Conservation (phyloP, 2,329 filamentous ascomycete genomes). For the Capronia americana region DNA sequence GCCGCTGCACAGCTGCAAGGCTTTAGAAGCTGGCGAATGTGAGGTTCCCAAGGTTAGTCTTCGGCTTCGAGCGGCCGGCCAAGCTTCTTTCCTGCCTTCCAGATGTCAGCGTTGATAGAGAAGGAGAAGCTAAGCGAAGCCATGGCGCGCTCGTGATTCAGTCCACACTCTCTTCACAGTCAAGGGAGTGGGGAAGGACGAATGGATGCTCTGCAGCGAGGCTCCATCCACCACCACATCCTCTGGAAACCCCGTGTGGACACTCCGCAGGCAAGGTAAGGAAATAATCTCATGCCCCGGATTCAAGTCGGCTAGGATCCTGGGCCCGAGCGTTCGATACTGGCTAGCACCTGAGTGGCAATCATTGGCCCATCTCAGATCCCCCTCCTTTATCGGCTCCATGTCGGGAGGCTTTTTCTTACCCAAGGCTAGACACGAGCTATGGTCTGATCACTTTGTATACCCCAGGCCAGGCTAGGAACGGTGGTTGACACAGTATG, state of each 20-base stretch:
- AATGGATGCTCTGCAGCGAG: constrained; percentile 9
- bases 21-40: constrained; percentile 1
- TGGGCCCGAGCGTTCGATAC: constrained; percentile 11
- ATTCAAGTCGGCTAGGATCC: constrained; percentile 26
- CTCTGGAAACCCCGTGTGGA: constrained; percentile 15
- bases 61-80: background rate
- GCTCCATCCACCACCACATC: constrained; percentile 10
- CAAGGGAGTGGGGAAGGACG: background rate
- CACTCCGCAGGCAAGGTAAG: constrained; percentile 16
- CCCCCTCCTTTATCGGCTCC: constrained; percentile 28
- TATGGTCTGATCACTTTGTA: constrained; percentile 17
- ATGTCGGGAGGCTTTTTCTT: constrained; percentile 26
- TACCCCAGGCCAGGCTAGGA: constrained; percentile 21
- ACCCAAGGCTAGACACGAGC: constrained; percentile 7
- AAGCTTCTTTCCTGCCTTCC: constrained; percentile 3
- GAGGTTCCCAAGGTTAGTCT: constrained; percentile 16
- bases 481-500: constrained; percentile 8
- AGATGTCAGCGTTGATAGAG: background rate
- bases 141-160: constrained; percentile 1
- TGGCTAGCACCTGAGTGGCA: constrained; percentile 10
- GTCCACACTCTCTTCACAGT: background rate
- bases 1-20: background rate
- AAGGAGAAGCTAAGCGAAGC: constrained; percentile 5
- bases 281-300: constrained; percentile 19
- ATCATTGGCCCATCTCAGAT: constrained; percentile 15